Evolutionary conservation across 192 early-diverging fungal genomes (phyloP).

Genomic region (Powellomyces hirtus): DNA sequence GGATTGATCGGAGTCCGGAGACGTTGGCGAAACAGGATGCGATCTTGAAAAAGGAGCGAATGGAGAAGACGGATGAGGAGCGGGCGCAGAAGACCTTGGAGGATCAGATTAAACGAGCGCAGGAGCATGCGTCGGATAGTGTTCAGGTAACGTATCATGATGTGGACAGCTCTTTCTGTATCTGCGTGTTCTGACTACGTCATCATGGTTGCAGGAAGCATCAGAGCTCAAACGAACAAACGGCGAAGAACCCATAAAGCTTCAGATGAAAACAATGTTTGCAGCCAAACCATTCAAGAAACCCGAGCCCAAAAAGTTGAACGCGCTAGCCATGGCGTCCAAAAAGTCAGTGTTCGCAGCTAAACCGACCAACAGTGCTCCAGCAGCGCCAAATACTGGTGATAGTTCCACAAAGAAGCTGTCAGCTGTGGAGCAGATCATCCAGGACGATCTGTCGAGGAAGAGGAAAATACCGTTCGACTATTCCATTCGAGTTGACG

Average conservation of each 20-base stretch:
- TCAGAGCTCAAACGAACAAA: conserved; percentile 67
- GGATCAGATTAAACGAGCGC: conserved; percentile 82
- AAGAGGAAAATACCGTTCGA: conserved; percentile 2
- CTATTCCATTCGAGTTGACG: neutral
- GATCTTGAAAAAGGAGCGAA: conserved; percentile 73
- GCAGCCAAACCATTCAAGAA: conserved; percentile 19
- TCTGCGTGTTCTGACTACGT: too few species aligned
- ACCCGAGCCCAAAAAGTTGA: conserved; percentile 25
- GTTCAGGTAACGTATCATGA: conserved; percentile 18
- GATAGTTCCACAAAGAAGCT: conserved; percentile 42
- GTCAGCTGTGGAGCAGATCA: conserved; percentile 64
- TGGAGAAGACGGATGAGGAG: conserved; percentile 85
- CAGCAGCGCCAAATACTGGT: neutral
- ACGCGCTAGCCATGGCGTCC: conserved; percentile 13
- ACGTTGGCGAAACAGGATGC: conserved; percentile 79
- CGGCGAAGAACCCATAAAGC: conserved; percentile 70
- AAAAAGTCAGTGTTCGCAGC: neutral
- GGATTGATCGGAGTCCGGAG: conserved; percentile 90
- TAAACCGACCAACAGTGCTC: neutral
- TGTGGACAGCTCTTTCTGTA: conserved; percentile 9
- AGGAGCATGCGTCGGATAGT: conserved; percentile 35
- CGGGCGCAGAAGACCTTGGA: conserved; percentile 70
- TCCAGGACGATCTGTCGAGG: conserved; percentile 45
- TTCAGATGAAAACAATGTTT: conserved; percentile 53
- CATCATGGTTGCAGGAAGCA: conserved; percentile 12